Base-by-base conservation (phyloP, 2,329 filamentous ascomycete genomes). In the Neopestalotiopsis sp. region DNA sequence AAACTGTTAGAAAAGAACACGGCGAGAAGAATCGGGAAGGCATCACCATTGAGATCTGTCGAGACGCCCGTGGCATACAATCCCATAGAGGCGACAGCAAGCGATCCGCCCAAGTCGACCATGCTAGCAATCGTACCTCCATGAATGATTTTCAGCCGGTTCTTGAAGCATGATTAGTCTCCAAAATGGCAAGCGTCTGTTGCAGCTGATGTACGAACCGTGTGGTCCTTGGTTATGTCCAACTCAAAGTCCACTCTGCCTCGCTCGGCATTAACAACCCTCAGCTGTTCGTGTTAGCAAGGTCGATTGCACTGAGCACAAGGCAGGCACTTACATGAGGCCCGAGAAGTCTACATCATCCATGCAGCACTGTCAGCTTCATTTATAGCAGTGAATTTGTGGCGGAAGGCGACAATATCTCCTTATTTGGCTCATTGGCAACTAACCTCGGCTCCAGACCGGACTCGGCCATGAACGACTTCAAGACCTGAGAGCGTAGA, bases 401-500 rank as follows among this genome's bases (percentile, higher is more conserved):
- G 20, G 32, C 17, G 45, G 17, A 24, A 34, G 20, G 13, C 2
- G 57, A 30, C n/a, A 5, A 20, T 24, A 34, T 38, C 4, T 30
- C 28, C 9, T 12, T 24, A 34, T 59, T n/a, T 62, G 30, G 53
- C 17, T 32, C 28, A 59, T 5, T 45, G 62, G 17, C 12, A 32
- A 77, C 82, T 75, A 78, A 97, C 95, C 93, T 92, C 79, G 94
- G 94, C 80, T 98, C 95, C 24, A 98, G 83, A 6, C 95, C 95
- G 5, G 94, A 97, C 72, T 94, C 92, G 73, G 89, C 88, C 83
- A 93, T 89, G 80, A 98, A 98, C 1, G 93, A 95, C 79, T 92
- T 92, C 85, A 94, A 88, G 61, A 97, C 94, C 94, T 96, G 69
- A 30, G 5, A 13, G 12, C 10, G 7, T 34, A 10, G 20, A 9